A percentile compares a stretch with the other conserved stretches of the same genome.
Evolutionary conservation across 2,329 filamentous ascomycete genomes (phyloP).

Genomic region (Orbilia blumenaviensis): DNA sequence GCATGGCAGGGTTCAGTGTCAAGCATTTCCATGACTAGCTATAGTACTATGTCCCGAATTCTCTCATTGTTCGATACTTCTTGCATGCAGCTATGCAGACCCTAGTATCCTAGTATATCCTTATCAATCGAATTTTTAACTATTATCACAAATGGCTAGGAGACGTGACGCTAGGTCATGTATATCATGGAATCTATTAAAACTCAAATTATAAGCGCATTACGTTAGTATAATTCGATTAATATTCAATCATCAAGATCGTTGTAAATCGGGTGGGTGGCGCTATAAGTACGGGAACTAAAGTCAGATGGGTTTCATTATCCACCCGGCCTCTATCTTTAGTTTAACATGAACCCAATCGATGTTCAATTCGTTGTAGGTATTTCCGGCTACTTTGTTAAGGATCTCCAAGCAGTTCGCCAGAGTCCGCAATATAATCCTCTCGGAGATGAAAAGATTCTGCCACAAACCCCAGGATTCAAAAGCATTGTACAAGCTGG

Average conservation of each 20-base stretch:
- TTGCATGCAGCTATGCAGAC: neutral
- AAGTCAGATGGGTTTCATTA: neutral
- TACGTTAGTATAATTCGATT: too few relatives aligned
- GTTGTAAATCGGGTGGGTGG: too few relatives aligned
- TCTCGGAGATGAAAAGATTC: slow-evolving; percentile 29
- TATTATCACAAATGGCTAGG: too few relatives aligned
- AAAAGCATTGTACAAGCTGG: slow-evolving; percentile 53
- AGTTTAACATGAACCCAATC: slow-evolving; percentile 14
- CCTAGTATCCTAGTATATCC: neutral
- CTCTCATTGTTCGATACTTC: neutral
- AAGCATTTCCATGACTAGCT: slow-evolving; percentile 45
- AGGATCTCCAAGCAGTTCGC: slow-evolving; percentile 54
- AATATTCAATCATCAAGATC: too few relatives aligned
- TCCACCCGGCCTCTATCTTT: neutral
- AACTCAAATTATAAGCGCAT: too few relatives aligned
- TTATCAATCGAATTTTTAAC: too few relatives aligned
- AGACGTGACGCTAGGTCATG: neutral
- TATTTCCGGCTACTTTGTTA: slow-evolving; percentile 55
- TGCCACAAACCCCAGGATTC: slow-evolving; percentile 52
- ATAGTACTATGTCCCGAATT: neutral
- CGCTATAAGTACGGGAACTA: neutral
- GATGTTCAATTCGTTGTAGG: slow-evolving; percentile 54
- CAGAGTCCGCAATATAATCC: slow-evolving; percentile 53
- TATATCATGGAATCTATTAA: neutral
- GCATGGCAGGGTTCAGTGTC: slow-evolving; percentile 43